These are phyloP conservation scores for Stipa capillata DNA, from an alignment of 176 grass and related monocot species.

Conservation along the genomic window DNA sequence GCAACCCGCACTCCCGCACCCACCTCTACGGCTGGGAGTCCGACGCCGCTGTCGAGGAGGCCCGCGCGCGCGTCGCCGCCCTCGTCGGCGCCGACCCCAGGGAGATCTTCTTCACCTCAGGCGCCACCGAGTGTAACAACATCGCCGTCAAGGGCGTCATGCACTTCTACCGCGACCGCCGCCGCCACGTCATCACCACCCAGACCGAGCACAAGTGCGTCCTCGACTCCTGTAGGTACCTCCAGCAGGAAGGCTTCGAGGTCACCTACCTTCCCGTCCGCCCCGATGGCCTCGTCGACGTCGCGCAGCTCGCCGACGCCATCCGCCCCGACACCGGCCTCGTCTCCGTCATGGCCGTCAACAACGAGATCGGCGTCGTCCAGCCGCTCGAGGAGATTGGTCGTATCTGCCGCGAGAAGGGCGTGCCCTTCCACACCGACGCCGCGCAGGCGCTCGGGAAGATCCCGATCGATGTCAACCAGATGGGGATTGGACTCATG, in stretches of 20 bases:
- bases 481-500: conserved; percentile 88
- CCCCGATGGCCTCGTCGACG: conserved; percentile 69
- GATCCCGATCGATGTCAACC: conserved; percentile 67
- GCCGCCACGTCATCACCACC: conserved; percentile 83
- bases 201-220: conserved; percentile 98
- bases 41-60: conserved; percentile 74
- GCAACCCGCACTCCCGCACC: conserved; percentile 94
- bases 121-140: conserved; percentile 92
- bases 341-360: conserved; percentile 92
- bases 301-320: conserved; percentile 46
- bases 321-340: conserved; percentile 80
- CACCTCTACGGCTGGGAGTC: conserved; percentile 99
- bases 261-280: conserved; percentile 85
- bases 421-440: conserved; percentile 83
- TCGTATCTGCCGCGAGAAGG: conserved; percentile 66
- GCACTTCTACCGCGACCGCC: conserved; percentile 74
- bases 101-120: conserved; percentile 95
- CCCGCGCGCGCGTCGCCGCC: conserved; percentile 40
- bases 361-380: conserved; percentile 93
- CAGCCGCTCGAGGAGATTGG: conserved; percentile 90
- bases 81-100: conserved; percentile 69
- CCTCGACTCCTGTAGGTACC: conserved; percentile 78
- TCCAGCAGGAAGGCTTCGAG: conserved; percentile 85
- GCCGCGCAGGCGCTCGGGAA: conserved; percentile 80
- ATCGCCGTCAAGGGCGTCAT: conserved; percentile 92